A percentile compares a stretch with the other conserved stretches of the same genome.
Evolutionary conservation across 75 land plant species (phyloP).

Genomic region (Cunninghamia lanceolata): DNA sequence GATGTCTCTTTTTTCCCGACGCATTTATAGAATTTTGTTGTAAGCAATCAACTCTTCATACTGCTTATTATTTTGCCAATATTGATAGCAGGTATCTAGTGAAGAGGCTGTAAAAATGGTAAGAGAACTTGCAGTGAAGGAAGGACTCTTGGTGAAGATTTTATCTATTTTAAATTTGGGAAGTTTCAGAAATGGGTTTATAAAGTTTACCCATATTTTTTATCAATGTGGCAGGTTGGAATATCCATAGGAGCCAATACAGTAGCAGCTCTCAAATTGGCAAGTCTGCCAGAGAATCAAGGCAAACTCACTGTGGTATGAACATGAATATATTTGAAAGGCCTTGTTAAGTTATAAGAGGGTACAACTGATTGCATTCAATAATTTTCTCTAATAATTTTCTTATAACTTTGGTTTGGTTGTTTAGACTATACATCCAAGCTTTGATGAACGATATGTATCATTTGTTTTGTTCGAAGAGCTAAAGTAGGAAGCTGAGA

Average conservation of each 20-base stretch:
- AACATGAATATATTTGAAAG: too few relatives aligned
- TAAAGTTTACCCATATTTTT: too few relatives aligned
- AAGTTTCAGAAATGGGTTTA: too few relatives aligned
- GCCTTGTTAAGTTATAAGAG: too few relatives aligned
- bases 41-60: not conserved
- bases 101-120: conserved; percentile 82
- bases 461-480: conserved; percentile 72
- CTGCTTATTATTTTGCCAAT: not conserved
- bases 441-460: conserved; percentile 79
- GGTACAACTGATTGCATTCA: too few relatives aligned
- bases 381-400: not conserved
- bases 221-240: too few relatives aligned
- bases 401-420: not conserved
- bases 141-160: conserved; percentile 68
- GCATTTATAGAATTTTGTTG: not conserved
- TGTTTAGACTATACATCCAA: conserved; percentile 72
- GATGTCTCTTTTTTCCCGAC: too few relatives aligned
- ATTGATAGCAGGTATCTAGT: conserved; percentile 50
- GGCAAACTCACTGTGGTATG: too few relatives aligned
- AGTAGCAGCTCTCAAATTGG: too few relatives aligned
- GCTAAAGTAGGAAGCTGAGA: conserved; percentile 60
- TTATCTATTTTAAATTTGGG: too few relatives aligned
- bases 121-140: conserved; percentile 66
- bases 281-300: too few relatives aligned
- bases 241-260: too few relatives aligned